These are phyloP conservation scores for Oryza rufipogon DNA, from an alignment of 176 grass and related monocot genomes.

Conservation along the genomic window DNA sequence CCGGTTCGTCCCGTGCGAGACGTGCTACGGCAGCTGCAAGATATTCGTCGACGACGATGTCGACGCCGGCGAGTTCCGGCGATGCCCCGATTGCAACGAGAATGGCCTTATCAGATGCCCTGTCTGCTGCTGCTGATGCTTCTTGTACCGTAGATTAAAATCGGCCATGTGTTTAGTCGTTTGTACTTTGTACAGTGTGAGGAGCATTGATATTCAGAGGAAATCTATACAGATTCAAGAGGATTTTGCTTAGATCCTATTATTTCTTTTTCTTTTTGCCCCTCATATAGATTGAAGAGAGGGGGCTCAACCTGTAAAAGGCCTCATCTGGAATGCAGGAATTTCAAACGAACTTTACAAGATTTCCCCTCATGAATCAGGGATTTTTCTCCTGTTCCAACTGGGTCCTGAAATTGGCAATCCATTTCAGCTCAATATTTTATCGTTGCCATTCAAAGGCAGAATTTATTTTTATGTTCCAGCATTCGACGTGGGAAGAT, in stretches of 20 bases:
- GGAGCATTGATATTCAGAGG: conserved; percentile 25
- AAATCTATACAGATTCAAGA: not conserved
- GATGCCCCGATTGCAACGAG: conserved; percentile 85
- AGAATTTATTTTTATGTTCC: not conserved
- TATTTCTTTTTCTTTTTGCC: not conserved
- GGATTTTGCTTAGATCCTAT: conserved; percentile 28
- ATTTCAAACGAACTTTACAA: no score
- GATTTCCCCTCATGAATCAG: not conserved
- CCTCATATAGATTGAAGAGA: conserved; percentile 1
- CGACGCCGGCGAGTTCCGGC: conserved; percentile 49
- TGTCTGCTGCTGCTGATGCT: conserved; percentile 58
- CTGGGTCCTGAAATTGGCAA: not conserved
- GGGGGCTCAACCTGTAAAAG: not conserved
- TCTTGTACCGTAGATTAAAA: conserved; percentile 19
- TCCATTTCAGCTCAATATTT: not conserved
- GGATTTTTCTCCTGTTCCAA: not conserved
- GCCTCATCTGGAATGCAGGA: no score
- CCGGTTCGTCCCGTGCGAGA: conserved; percentile 77
- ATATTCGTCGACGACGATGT: conserved; percentile 51
- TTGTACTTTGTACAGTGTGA: conserved; percentile 53
- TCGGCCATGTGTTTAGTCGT: not conserved
- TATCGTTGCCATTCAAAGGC: not conserved
- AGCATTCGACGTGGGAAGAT: conserved; percentile 9
- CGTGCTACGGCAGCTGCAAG: conserved; percentile 81
- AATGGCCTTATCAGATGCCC: conserved; percentile 73